phyloP scores from a whole-genome alignment of 352 stramenopile species.

The Phytophthora ramorum region DNA sequence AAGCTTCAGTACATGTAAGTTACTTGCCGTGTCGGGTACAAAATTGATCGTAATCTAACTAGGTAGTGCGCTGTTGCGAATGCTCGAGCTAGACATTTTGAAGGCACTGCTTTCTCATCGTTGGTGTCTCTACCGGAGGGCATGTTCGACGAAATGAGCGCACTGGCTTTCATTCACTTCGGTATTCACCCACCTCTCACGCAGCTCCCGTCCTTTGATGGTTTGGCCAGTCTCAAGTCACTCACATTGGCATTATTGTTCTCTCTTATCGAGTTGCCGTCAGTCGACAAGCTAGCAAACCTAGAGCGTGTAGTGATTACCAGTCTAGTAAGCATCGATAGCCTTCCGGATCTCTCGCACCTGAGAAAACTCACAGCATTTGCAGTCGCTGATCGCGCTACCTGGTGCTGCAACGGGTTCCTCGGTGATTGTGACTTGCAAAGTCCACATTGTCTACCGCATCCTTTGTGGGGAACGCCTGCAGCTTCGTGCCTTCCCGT shows the following conservation, averaged over 20 bases:
- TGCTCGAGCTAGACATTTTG: conserved; percentile 4
- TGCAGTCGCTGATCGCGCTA: neutral
- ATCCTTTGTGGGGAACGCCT: conserved; percentile 15
- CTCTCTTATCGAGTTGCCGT: conserved; percentile 8
- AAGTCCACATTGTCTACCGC: conserved; percentile 9
- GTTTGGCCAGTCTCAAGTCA: conserved; percentile 29
- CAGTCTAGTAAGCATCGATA: neutral
- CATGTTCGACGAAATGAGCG: conserved; percentile 34
- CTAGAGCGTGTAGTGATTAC: conserved; percentile 27
- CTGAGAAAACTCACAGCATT: conserved; percentile 20
- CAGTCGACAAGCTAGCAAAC: conserved; percentile 8
- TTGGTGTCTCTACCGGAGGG: conserved; percentile 14
- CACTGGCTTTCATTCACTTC: conserved; percentile 37
- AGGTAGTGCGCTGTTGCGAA: too few species aligned
- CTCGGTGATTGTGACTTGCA: conserved; percentile 22
- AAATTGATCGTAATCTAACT: neutral
- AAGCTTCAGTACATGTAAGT: conserved; percentile 43
- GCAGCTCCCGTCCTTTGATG: conserved; percentile 23
- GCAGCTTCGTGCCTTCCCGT: conserved; percentile 2
- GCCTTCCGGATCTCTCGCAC: conserved; percentile 18
- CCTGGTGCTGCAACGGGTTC: conserved; percentile 38
- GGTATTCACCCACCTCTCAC: conserved; percentile 9
- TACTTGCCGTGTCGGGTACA: neutral
- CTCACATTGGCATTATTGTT: conserved; percentile 23
- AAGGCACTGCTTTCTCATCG: conserved; percentile 10